Evolutionary conservation across 345 rosid species (phyloP).

Genomic region (Zanthoxylum bungeanum): DNA sequence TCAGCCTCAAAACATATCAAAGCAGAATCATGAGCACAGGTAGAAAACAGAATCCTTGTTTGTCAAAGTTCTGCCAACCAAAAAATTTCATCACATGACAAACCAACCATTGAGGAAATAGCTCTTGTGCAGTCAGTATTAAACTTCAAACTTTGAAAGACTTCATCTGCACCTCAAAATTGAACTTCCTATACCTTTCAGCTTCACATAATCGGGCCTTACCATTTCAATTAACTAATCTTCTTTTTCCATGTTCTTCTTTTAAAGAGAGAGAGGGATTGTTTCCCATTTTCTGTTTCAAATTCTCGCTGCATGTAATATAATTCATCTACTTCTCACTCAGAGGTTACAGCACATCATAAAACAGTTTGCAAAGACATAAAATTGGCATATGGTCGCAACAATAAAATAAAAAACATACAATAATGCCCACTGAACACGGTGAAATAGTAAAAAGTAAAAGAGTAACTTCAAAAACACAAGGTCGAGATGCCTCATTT

Average conservation of each 20-base stretch:
- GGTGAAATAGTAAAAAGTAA: not conserved
- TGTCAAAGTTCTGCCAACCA: no score
- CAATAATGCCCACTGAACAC: not conserved
- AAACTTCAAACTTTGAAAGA: not conserved
- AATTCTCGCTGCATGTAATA: not conserved
- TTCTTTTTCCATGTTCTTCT: not conserved
- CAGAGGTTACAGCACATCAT: not conserved
- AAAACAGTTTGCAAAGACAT: not conserved
- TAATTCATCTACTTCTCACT: not conserved
- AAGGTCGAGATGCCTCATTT: not conserved
- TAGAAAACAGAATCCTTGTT: no score
- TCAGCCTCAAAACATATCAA: no score
- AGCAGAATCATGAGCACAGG: no score
- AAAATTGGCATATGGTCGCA: not conserved
- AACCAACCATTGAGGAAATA: no score
- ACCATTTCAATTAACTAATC: not conserved
- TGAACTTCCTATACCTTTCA: not conserved
- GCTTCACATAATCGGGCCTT: not conserved
- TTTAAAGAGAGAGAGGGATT: no score
- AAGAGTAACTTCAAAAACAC: no score
- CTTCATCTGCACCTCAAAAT: not conserved
- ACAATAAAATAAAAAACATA: not conserved
- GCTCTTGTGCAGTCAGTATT: no score
- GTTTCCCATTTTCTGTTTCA: not conserved
- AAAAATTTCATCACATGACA: no score